These are phyloP conservation scores for Fraxinus quadrangulata DNA, from an alignment of 257 asterid genomes.

Conservation along the genomic window DNA sequence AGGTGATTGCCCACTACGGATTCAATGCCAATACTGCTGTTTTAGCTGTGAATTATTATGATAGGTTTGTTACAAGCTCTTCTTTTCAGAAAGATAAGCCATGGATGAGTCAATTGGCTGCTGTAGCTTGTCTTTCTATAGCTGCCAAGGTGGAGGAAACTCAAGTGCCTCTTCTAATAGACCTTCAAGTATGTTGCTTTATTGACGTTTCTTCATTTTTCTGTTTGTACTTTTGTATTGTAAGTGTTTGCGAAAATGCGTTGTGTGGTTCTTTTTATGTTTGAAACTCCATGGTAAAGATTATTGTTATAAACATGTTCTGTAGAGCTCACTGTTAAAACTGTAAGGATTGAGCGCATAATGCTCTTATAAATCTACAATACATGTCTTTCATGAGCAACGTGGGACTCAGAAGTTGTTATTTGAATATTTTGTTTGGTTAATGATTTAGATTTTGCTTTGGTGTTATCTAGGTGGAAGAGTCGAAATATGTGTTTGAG, in stretches of 20 bases:
- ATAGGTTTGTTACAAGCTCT: conserved; percentile 39
- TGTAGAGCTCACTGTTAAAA: background rate
- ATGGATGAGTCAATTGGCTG: conserved; percentile 56
- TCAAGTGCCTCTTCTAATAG: conserved; percentile 52
- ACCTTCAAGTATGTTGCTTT: conserved; percentile 46
- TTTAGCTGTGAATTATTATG: conserved; percentile 44
- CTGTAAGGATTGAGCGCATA: background rate
- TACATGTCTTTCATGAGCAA: background rate
- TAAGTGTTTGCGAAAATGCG: conserved; percentile 24
- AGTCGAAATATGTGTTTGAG: conserved; percentile 42
- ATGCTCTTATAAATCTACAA: background rate
- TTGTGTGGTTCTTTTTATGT: background rate
- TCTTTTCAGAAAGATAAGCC: conserved; percentile 50
- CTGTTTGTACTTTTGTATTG: background rate
- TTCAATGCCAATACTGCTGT: conserved; percentile 42
- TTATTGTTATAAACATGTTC: background rate
- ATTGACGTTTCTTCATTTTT: background rate
- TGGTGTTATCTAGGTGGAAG: conserved; percentile 35
- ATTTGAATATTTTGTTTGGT: conserved; percentile 2
- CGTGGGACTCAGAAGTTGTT: background rate
- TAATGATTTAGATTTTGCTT: background rate
- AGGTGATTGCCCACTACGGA: conserved; percentile 38
- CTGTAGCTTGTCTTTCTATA: conserved; percentile 55
- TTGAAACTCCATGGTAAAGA: background rate
- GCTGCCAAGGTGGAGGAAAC: conserved; percentile 59